A percentile compares a stretch with the other conserved stretches of the same genome.
Evolutionary conservation across 2,329 filamentous ascomycete species (phyloP).

Genomic region (Leptosphaerulina australis): DNA sequence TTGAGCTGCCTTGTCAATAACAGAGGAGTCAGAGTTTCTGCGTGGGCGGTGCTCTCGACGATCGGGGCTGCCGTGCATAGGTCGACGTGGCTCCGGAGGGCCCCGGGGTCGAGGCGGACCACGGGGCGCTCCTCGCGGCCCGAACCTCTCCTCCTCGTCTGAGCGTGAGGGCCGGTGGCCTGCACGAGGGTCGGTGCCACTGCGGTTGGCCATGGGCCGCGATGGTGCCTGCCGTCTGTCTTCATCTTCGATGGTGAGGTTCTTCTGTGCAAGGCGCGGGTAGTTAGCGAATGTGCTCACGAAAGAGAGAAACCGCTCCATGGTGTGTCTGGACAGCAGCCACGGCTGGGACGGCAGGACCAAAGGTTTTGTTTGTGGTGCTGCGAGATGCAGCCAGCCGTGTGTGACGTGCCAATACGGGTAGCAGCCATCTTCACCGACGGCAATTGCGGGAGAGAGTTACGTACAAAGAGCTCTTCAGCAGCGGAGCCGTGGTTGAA

Average conservation of each 20-base stretch:
- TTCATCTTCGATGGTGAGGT: constrained; percentile 69
- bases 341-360: neutral
- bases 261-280: constrained; percentile 60
- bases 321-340: constrained; percentile 22
- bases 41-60: constrained; percentile 58
- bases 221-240: constrained; percentile 48
- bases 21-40: constrained; percentile 80
- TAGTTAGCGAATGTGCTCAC: constrained; percentile 52
- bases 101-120: constrained; percentile 46
- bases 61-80: constrained; percentile 43
- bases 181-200: constrained; percentile 54
- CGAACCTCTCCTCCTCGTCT: constrained; percentile 62
- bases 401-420: constrained; percentile 1
- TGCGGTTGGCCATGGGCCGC: constrained; percentile 52
- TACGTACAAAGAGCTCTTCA: constrained; percentile 78
- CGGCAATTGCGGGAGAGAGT: constrained; percentile 13
- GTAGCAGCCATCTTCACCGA: neutral
- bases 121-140: constrained; percentile 47
- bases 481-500: constrained; percentile 56
- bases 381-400: constrained; percentile 16
- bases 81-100: constrained; percentile 47
- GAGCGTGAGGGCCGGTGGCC: constrained; percentile 68
- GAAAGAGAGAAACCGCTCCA: constrained; percentile 51
- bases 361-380: neutral
- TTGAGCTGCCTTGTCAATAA: constrained; percentile 64